These are phyloP conservation scores for Syzygium syzygioides DNA, from an alignment of 441 rosid species.

Conservation along the genomic window DNA sequence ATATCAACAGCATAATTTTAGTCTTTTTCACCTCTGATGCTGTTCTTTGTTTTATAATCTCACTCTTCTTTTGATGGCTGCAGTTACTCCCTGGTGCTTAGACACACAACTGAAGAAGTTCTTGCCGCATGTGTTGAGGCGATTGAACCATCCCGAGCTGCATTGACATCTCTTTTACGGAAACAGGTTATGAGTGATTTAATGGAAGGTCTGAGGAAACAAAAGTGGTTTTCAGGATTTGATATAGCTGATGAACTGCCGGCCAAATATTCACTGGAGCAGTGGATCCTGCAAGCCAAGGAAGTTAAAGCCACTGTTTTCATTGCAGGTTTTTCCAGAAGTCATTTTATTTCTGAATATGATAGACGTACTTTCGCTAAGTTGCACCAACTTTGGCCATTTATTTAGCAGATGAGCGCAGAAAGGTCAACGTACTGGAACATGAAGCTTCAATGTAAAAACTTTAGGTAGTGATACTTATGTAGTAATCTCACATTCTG, in stretches of 20 bases:
- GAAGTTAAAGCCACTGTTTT: constrained; percentile 74
- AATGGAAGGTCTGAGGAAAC: constrained; percentile 54
- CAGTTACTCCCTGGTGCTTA: constrained; percentile 92
- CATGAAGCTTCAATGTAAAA: background rate
- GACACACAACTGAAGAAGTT: constrained; percentile 98
- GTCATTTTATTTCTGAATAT: background rate
- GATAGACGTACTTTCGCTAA: background rate
- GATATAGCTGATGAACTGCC: constrained; percentile 77
- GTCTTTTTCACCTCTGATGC: background rate
- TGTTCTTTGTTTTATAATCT: background rate
- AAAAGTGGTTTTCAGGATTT: constrained; percentile 76
- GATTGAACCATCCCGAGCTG: constrained; percentile 75
- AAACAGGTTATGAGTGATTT: constrained; percentile 75
- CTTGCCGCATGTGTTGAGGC: constrained; percentile 87
- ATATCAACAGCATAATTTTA: background rate
- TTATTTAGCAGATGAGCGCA: background rate
- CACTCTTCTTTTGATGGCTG: background rate
- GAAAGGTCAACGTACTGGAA: background rate
- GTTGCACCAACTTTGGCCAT: background rate
- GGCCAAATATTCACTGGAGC: constrained; percentile 44
- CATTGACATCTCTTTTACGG: constrained; percentile 73
- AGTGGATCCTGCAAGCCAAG: constrained; percentile 74
- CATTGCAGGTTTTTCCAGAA: constrained; percentile 61
- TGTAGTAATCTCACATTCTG: background rate
- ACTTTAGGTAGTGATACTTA: background rate